Conservation (phyloP, 2,329 filamentous ascomycete genomes). For the Aphanocladium album region DNA sequence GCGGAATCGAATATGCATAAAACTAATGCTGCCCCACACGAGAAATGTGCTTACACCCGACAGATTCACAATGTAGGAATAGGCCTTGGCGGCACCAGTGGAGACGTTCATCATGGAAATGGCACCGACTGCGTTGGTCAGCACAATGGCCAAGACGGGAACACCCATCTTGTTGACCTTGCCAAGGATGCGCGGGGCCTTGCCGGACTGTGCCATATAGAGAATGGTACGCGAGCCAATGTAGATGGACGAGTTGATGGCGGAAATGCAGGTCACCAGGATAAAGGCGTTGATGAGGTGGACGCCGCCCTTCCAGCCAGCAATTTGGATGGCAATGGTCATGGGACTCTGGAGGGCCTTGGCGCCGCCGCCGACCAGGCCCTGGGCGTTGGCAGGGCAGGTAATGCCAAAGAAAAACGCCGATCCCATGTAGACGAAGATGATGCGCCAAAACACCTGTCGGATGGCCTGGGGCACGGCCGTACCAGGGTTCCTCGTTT, state of each 20-base stretch:
- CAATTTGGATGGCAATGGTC: constrained; percentile 68
- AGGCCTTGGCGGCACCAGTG: constrained; percentile 60
- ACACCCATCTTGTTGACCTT: constrained; percentile 62
- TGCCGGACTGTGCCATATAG: constrained; percentile 69
- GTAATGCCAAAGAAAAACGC: constrained; percentile 73
- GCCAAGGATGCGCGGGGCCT: constrained; percentile 65
- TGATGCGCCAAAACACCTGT: constrained; percentile 57
- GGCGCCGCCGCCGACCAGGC: constrained; percentile 41
- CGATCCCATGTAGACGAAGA: constrained; percentile 62
- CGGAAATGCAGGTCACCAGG: constrained; percentile 65
- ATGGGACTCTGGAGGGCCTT: constrained; percentile 67
- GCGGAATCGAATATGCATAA: constrained; percentile 69
- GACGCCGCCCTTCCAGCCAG: constrained; percentile 67
- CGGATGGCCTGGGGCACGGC: constrained; percentile 55
- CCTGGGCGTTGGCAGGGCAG: constrained; percentile 62
- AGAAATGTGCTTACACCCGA: constrained; percentile 66
- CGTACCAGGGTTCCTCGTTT: constrained; percentile 52
- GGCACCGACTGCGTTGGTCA: constrained; percentile 66
- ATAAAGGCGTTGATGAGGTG: constrained; percentile 77
- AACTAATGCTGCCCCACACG: constrained; percentile 65
- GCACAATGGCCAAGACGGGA: constrained; percentile 55
- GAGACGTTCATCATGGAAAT: constrained; percentile 72
- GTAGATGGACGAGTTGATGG: constrained; percentile 72
- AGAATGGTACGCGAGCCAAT: constrained; percentile 70
- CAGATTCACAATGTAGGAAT: constrained; percentile 65